Evolutionary conservation across 2,329 filamentous ascomycete genomes (phyloP), one percentile per base, ranked within the genome.

Genomic region (Beauveria sp.): DNA sequence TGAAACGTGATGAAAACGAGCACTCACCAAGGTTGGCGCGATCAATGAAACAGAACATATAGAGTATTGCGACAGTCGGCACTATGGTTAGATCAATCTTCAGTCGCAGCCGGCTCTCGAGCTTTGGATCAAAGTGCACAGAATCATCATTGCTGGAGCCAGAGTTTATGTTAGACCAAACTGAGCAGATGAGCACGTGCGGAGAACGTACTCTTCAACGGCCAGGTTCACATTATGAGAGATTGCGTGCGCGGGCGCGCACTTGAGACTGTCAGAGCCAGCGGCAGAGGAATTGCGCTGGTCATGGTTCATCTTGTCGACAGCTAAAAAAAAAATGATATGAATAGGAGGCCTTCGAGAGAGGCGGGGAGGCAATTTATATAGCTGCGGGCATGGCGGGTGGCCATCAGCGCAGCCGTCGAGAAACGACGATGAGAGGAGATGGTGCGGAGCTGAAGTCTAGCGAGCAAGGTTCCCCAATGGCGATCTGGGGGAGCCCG

Each of bases 11-110:
- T 20, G 22, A 5, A 3, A 12, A 16, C 16, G n/a, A 20, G 50
- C 8, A 64, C 75, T 68, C 68, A 86, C 86, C 87, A 43, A 91
- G 87, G 63, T 90, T 90, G 26, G 87, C 85, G n/a, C 87, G 80
- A 66, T 90, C 87, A 64, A 90, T 89, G 72, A 89, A 90, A 73
- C 86, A 89, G 67, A 90, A 89, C 0, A 90, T 78, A 66, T 90
- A 90, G 3, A 90, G 74, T 0, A 89, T 61, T 0, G 86, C 75
- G 0, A 89, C 85, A 0, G 84, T 88, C 0, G 88, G 87, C 0
- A 90, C 76, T 50, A 89, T 81, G 66, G 77, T 81, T 6, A 88
- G 66, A 66, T 90, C 87, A 53, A 90, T 84, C 70, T 90, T 90
- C 67, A 74, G 72, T 8, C 85, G 77, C 26, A 90, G 75, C 56